Percentiles rank a stretch among this genome's conserved stretches.
Conservation (phyloP, 495 filamentous ascomycete genomes). For the Acidomyces sp. region DNA sequence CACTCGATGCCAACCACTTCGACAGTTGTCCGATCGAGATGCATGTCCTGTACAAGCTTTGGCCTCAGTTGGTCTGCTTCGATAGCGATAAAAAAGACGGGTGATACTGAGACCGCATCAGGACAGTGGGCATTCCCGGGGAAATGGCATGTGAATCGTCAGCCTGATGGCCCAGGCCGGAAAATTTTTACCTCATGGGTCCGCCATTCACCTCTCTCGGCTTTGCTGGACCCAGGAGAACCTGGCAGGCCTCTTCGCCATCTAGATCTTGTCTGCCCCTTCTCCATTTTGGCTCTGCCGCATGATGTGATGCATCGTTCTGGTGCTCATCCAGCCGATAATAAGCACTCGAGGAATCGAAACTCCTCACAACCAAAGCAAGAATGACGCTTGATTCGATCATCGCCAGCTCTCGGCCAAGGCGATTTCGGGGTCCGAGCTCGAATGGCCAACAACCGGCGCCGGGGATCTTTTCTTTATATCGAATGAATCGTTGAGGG, state of each 20-base stretch:
- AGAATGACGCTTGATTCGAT: conserved; percentile 11
- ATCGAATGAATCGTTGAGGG: conserved; percentile 10
- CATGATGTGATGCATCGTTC: conserved; percentile 2
- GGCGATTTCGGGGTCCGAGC: conserved; percentile 10
- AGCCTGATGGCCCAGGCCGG: no score
- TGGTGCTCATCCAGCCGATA: conserved; percentile 5
- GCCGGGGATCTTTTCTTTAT: conserved; percentile 5
- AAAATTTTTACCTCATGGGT: no score
- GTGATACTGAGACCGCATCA: no score
- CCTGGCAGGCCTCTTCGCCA: conserved; percentile 11
- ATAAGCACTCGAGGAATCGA: conserved; percentile 7
- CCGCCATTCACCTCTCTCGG: conserved; percentile 15
- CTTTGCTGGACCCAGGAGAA: conserved; percentile 9
- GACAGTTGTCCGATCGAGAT: no score
- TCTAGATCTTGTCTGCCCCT: conserved; percentile 6
- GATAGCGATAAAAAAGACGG: no score
- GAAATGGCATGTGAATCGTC: no score
- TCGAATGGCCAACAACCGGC: conserved; percentile 12
- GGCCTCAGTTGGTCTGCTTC: no score
- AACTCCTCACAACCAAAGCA: conserved; percentile 9
- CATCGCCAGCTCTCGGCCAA: conserved; percentile 16
- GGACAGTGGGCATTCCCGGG: no score
- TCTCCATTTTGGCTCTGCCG: not conserved
- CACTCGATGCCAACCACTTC: no score
- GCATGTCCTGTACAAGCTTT: no score